A percentile compares a stretch with the other conserved stretches of the same genome.
These are phyloP conservation scores for Cutaneotrichosporon sp. DNA, from an alignment of 1,284 basidiomycete species.

Conservation along the genomic window DNA sequence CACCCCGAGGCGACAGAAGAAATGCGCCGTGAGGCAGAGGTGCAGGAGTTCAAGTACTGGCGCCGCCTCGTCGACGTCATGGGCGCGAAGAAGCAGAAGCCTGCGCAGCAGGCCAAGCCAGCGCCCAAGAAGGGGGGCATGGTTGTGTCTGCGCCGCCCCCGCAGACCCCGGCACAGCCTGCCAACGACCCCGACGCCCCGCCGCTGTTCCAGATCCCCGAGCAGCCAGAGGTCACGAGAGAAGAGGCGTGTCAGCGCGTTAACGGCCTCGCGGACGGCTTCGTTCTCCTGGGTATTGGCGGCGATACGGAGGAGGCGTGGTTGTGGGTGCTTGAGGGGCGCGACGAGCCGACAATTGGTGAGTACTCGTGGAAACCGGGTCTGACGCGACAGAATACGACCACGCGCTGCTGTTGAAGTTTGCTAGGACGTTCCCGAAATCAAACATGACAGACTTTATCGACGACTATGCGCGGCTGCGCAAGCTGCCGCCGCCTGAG, in stretches of 20 bases:
- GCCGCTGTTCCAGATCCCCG: slow-evolving; percentile 26
- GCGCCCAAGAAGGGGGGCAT: slow-evolving; percentile 4
- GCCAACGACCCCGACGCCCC: slow-evolving; percentile 9
- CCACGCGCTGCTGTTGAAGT: slow-evolving; percentile 59
- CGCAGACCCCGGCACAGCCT: background rate
- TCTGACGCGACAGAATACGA: slow-evolving; percentile 59
- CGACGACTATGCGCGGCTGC: slow-evolving; percentile 63
- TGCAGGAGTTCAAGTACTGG: slow-evolving; percentile 43
- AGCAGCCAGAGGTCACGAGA: slow-evolving; percentile 51
- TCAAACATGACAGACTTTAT: slow-evolving; percentile 59
- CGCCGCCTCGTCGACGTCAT: slow-evolving; percentile 28
- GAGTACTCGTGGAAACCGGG: slow-evolving; percentile 40
- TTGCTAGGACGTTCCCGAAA: slow-evolving; percentile 63
- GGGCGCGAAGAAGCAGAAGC: slow-evolving; percentile 12
- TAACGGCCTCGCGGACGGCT: slow-evolving; percentile 43
- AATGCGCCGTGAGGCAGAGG: slow-evolving; percentile 36
- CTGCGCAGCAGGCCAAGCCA: background rate
- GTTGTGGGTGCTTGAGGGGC: slow-evolving; percentile 65
- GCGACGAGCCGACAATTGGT: slow-evolving; percentile 59
- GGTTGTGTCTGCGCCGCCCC: slow-evolving; percentile 2
- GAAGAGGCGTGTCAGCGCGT: slow-evolving; percentile 43
- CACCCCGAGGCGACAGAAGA: slow-evolving; percentile 36
- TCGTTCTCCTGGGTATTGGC: slow-evolving; percentile 41
- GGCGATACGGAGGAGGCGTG: slow-evolving; percentile 38
- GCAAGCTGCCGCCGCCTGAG: slow-evolving; percentile 52